These are phyloP conservation scores for Casaregolazyma suthepensis DNA, from an alignment of 1,139 yeast species.

Conservation along the genomic window DNA sequence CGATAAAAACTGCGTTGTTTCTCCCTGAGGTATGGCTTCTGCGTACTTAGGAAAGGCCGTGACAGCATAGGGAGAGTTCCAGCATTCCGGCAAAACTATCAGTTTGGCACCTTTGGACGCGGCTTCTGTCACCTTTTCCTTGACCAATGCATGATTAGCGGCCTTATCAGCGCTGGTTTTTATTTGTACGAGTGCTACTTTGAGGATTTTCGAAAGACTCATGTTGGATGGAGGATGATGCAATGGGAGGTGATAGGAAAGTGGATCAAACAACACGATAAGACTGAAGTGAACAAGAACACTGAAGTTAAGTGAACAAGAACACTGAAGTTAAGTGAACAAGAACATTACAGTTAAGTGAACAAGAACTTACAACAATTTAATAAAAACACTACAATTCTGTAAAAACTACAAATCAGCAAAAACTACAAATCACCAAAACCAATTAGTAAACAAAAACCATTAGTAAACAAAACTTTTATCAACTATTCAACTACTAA, in stretches of 20 bases:
- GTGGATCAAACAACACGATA: no score
- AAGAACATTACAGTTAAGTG: no score
- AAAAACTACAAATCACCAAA: neutral
- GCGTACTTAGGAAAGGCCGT: constrained; percentile 81
- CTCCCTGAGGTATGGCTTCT: constrained; percentile 64
- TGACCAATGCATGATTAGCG: constrained; percentile 53
- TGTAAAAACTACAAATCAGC: no score
- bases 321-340: no score
- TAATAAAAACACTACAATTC: no score
- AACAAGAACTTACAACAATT: no score
- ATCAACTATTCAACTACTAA: neutral
- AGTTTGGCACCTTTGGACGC: constrained; percentile 39
- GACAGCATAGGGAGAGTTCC: constrained; percentile 92
- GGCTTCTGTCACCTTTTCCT: constrained; percentile 51
- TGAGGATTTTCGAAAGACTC: constrained; percentile 34
- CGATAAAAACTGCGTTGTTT: constrained; percentile 58
- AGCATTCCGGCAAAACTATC: constrained; percentile 84
- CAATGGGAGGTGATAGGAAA: neutral
- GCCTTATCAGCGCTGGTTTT: constrained; percentile 67
- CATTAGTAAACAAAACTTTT: neutral
- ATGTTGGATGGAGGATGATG: neutral
- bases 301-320: no score
- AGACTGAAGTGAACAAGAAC: no score
- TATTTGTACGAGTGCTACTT: constrained; percentile 72
- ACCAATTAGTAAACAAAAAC: neutral